These are phyloP conservation scores for Diaporthe sp. DNA, from an alignment of 2,329 filamentous ascomycete species.

Conservation along the genomic window DNA sequence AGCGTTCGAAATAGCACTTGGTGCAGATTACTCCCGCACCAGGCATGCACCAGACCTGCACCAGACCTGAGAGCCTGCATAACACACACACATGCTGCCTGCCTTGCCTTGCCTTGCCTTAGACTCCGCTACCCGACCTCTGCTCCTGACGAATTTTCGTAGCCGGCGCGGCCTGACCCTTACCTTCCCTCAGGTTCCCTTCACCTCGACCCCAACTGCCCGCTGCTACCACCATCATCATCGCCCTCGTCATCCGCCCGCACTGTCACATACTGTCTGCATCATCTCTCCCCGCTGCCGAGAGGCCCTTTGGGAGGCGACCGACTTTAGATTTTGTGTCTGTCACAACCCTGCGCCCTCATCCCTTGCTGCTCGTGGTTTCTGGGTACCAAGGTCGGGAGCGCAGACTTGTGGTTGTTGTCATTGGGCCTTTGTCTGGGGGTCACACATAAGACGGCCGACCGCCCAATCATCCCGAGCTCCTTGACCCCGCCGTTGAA, in stretches of 20 bases:
- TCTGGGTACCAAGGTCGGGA: conserved; percentile 11
- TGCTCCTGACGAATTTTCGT: conserved; percentile 25
- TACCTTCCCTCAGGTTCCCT: conserved; percentile 13
- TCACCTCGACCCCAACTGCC: conserved; percentile 21
- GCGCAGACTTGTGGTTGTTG: conserved; percentile 29
- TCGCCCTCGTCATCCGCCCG: conserved; percentile 31
- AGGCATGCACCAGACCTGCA: background rate
- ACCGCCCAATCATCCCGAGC: conserved; percentile 40
- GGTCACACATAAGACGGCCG: conserved; percentile 37
- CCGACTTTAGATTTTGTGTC: background rate
- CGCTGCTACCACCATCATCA: conserved; percentile 8
- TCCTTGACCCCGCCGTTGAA: conserved; percentile 40
- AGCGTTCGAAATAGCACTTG: conserved; percentile 30
- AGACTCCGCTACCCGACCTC: conserved; percentile 34
- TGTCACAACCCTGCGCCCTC: conserved; percentile 20
- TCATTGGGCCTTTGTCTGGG: conserved; percentile 38
- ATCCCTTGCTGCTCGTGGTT: conserved; percentile 17
- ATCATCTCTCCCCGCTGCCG: background rate
- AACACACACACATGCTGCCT: conserved; percentile 35
- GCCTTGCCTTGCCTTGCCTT: conserved; percentile 29
- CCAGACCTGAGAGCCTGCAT: conserved; percentile 30
- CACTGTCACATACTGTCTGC: conserved; percentile 4
- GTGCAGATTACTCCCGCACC: conserved; percentile 32
- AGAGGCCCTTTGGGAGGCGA: conserved; percentile 9
- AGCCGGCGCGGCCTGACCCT: conserved; percentile 24